phyloP scores from a whole-genome alignment of 805 yeast species.

The Monosporozyma aerobia region DNA sequence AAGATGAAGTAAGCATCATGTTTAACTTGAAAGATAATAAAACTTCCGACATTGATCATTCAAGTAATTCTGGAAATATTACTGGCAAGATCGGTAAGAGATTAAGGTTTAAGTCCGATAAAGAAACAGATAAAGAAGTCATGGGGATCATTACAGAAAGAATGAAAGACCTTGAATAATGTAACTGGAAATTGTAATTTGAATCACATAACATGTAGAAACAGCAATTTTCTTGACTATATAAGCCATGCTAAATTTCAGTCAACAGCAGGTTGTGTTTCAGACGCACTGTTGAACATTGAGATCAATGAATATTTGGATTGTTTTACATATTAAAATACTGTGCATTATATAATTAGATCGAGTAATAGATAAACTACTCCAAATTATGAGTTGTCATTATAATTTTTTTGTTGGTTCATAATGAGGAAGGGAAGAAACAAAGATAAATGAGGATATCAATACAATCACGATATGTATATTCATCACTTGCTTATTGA shows the following conservation, averaged over 20 bases:
- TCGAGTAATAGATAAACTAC: not conserved
- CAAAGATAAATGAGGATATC: too few species aligned
- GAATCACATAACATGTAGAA: too few species aligned
- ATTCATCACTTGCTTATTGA: too few species aligned
- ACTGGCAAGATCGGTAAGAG: conserved; percentile 25
- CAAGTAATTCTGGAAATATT: not conserved
- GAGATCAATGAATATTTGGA: not conserved
- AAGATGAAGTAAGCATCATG: not conserved
- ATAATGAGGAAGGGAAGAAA: too few species aligned
- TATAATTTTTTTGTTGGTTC: not conserved
- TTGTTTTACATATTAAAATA: not conserved
- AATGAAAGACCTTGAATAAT: conserved; percentile 31
- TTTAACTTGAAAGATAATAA: not conserved
- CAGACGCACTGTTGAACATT: not conserved
- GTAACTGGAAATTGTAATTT: not conserved
- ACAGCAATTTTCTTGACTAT: not conserved
- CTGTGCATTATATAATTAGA: not conserved
- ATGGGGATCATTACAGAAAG: conserved; percentile 47
- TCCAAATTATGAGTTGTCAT: not conserved
- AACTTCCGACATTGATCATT: not conserved
- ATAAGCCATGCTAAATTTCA: not conserved
- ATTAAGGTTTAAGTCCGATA: conserved; percentile 29
- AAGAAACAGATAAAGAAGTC: conserved; percentile 36
- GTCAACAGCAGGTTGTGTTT: not conserved
- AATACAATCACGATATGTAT: too few species aligned